phyloP scores from a whole-genome alignment of 352 stramenopile genomes.

The Halophytophthora batemanensis region DNA sequence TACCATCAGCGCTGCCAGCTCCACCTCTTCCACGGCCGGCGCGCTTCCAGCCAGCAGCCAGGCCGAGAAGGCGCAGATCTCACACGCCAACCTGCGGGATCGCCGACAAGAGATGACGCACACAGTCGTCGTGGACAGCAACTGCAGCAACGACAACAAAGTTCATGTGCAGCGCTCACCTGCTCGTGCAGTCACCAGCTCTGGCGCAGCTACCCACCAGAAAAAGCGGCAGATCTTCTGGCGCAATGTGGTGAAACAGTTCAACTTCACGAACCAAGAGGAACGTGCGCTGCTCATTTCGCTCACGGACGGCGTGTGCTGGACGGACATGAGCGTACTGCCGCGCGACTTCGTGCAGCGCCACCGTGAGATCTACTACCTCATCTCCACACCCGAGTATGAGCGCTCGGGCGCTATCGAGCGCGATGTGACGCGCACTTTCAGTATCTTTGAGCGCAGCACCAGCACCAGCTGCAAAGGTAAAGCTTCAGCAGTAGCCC shows the following conservation, averaged over 20 bases:
- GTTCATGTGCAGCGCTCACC: no score
- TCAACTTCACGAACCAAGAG: constrained; percentile 70
- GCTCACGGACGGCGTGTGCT: constrained; percentile 62
- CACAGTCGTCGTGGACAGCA: no score
- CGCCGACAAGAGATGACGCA: no score
- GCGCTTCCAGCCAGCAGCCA: no score
- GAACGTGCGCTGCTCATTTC: constrained; percentile 62
- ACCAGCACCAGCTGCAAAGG: constrained; percentile 24
- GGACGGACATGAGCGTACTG: constrained; percentile 54
- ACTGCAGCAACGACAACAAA: no score
- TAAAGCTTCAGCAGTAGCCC: no score
- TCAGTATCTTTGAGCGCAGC: constrained; percentile 80
- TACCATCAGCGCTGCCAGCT: no score
- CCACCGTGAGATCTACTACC: constrained; percentile 77
- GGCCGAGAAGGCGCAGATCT: no score
- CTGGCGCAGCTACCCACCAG: constrained; percentile 3
- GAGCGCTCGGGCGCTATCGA: constrained; percentile 66
- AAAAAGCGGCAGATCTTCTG: constrained; percentile 64
- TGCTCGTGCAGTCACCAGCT: no score
- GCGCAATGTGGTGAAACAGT: constrained; percentile 75
- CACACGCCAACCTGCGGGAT: no score
- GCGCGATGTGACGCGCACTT: constrained; percentile 82
- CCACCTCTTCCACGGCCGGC: no score
- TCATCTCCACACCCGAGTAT: constrained; percentile 66
- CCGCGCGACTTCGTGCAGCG: constrained; percentile 53